Evolutionary conservation across 805 yeast species (phyloP).

Genomic region (Starmerella floris): DNA sequence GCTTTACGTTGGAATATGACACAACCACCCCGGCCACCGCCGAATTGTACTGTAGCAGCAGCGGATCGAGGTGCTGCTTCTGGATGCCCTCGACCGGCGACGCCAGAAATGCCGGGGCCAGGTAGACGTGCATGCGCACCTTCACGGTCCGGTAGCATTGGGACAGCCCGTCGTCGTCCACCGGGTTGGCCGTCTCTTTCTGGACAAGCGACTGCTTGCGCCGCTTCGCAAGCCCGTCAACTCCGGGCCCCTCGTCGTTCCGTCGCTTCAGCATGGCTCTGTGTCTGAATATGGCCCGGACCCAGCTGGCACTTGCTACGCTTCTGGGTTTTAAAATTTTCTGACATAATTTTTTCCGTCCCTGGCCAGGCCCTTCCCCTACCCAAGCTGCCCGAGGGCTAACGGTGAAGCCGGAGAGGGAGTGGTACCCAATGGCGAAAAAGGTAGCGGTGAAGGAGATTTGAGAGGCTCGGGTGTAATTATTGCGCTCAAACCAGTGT

Average conservation of each 20-base stretch:
- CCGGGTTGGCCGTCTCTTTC: slow-evolving; percentile 19
- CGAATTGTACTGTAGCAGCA: slow-evolving; percentile 68
- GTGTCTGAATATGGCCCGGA: background rate
- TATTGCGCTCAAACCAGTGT: too few species aligned
- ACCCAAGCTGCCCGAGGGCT: too few species aligned
- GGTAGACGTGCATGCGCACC: slow-evolving; percentile 58
- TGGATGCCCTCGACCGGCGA: slow-evolving; percentile 67
- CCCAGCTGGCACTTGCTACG: background rate
- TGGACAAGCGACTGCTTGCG: slow-evolving; percentile 15
- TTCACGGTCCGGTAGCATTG: slow-evolving; percentile 55
- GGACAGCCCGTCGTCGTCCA: slow-evolving; percentile 28
- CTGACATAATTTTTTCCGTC: slow-evolving; percentile 15
- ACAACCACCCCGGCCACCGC: slow-evolving; percentile 72
- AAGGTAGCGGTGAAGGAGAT: too few species aligned
- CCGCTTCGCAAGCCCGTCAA: slow-evolving; percentile 7
- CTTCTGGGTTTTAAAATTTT: background rate
- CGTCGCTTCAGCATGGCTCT: slow-evolving; percentile 16
- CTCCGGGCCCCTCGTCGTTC: slow-evolving; percentile 9
- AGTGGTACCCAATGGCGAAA: too few species aligned
- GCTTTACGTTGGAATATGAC: slow-evolving; percentile 54
- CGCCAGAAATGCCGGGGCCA: slow-evolving; percentile 69
- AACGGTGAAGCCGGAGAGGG: too few species aligned
- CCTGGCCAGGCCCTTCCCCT: too few species aligned
- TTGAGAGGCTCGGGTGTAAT: too few species aligned
- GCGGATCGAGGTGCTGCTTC: slow-evolving; percentile 78